Base-by-base conservation (phyloP, 2,329 filamentous ascomycete genomes). In the Colletotrichum sidae region DNA sequence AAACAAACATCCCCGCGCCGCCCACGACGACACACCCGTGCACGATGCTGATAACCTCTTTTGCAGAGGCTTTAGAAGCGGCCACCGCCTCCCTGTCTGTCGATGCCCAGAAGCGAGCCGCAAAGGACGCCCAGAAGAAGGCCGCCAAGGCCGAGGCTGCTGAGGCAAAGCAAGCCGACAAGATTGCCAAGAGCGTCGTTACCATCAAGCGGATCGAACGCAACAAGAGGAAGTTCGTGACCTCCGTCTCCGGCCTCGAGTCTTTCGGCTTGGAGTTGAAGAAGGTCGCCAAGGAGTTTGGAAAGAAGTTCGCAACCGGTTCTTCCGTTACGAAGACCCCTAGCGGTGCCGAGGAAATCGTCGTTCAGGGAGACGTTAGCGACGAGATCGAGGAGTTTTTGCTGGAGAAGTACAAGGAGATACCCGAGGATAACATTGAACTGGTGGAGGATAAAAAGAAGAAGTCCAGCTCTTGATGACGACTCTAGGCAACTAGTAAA, bases 291-390 rank as follows among this genome's bases (percentile, higher is more conserved):
- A 98, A 98, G 84, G 96, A 98, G 74, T 90, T 98, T 71, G 96
- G 96, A 68, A 99, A 98, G 87, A 98, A 97, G 81, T 98, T 99
- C 75, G 96, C 96, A 37, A 98, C 96, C 9, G 96, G 96, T 1
- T 91, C 90, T 13, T 94, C 91, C 49, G 96, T 99, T 49, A 98
- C 95, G 8, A 97, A 97, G 81, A 87, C 92, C 2, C 87, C 93
- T 0, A 90, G 89, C 60, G 93, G 93, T 25, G 92, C 92, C 15
- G 96, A 99, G 80, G 96, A 98, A 81, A 98, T 99, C 76, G 96
- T 97, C 5, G 93, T 99, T 17, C 96, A 99, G 81, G 96, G 96
- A 39, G 96, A 99, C 80, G 90, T 99, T 68, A 97, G 94, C 77
- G 92, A 96, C 73, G 96, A 99, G 80, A 90, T 99, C 69, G 88